Conservation (phyloP, 805 yeast species). For the Millerago galiae region DNA sequence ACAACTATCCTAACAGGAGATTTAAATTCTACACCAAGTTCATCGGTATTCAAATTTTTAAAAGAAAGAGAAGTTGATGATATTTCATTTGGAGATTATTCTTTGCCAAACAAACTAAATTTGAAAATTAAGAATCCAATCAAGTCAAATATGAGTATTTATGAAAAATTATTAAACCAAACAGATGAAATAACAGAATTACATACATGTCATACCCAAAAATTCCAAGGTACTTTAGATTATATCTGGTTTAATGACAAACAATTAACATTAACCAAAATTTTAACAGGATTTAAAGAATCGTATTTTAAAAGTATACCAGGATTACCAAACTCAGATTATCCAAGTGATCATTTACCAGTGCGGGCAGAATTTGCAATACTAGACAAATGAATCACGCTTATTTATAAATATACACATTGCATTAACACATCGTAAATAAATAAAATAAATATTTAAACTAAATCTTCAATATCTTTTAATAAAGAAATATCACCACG, state of each 20-base stretch:
- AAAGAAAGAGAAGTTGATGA: constrained; percentile 22
- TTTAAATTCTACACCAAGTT: constrained; percentile 45
- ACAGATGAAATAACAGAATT: constrained; percentile 9
- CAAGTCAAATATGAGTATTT: constrained; percentile 23
- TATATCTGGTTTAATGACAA: constrained; percentile 47
- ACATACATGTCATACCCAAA: constrained; percentile 42
- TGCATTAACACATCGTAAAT: too few species aligned
- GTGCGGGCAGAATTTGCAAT: constrained; percentile 20
- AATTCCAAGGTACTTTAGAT: constrained; percentile 47
- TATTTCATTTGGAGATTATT: constrained; percentile 9
- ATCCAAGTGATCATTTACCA: constrained; percentile 38
- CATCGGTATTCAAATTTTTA: constrained; percentile 42
- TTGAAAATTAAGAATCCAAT: constrained; percentile 27
- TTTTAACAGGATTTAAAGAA: constrained; percentile 45
- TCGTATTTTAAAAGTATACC: constrained; percentile 25
- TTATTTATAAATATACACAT: too few species aligned
- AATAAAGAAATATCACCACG: constrained; percentile 40
- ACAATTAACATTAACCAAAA: constrained; percentile 34
- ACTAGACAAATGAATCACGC: too few species aligned
- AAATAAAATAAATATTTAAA: not conserved
- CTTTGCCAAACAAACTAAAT: constrained; percentile 14
- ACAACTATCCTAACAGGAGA: constrained; percentile 49
- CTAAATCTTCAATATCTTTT: constrained; percentile 30
- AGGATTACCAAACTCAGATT: constrained; percentile 51
- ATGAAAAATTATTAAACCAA: constrained; percentile 20